Conservation (phyloP, 164 flowering plant genomes). For the Vitis labrusca region DNA sequence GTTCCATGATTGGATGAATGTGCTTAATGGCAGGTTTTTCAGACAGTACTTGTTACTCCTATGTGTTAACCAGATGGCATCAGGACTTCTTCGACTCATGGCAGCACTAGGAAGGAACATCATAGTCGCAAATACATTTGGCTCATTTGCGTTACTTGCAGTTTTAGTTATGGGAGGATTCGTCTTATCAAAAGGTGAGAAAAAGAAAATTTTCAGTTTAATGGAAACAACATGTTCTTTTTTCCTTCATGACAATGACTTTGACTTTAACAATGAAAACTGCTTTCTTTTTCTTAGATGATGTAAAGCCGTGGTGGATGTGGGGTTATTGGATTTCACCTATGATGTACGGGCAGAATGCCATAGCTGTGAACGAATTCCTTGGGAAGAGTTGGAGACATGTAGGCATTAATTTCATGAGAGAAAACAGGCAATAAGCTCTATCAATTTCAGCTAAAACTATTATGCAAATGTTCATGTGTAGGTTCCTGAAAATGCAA, state of each 20-base stretch:
- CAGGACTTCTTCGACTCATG: conserved; percentile 51
- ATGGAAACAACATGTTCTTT: neutral
- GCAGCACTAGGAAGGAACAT: conserved; percentile 56
- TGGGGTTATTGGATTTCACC: conserved; percentile 52
- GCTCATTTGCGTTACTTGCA: conserved; percentile 42
- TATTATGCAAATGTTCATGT: too few relatives aligned
- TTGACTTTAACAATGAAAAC: neutral
- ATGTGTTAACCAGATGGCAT: conserved; percentile 51
- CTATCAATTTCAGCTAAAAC: too few relatives aligned
- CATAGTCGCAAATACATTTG: conserved; percentile 60
- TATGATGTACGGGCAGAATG: conserved; percentile 37
- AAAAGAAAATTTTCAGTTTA: neutral
- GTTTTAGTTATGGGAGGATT: conserved; percentile 61
- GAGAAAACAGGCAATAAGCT: too few relatives aligned
- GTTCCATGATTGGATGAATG: too few relatives aligned
- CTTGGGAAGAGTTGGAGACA: conserved; percentile 31
- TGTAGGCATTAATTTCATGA: conserved; percentile 13
- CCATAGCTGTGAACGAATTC: conserved; percentile 35
- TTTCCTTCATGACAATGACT: neutral
- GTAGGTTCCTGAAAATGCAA: conserved; percentile 22
- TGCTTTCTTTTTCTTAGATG: conserved; percentile 18
- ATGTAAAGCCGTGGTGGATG: conserved; percentile 35
- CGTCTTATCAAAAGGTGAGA: conserved; percentile 59
- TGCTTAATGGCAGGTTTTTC: conserved; percentile 39
- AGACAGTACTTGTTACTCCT: conserved; percentile 52